A percentile compares a stretch with the other conserved stretches of the same genome.
Conservation (phyloP, 257 asterid genomes). For the Jaltomata sinuosa region DNA sequence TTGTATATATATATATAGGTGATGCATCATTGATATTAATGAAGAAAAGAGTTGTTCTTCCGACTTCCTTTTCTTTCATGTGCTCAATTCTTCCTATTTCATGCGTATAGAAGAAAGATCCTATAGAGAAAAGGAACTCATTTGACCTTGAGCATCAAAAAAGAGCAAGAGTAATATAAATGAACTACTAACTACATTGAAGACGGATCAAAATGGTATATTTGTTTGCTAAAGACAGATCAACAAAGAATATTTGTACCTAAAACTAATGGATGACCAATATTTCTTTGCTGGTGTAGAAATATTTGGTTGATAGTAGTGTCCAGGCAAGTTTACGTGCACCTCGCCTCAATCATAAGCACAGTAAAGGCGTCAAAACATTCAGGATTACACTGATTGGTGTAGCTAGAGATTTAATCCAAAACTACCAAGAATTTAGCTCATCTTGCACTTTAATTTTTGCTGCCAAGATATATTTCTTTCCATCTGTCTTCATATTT, state of each 20-base stretch:
- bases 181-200: background rate
- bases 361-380: background rate
- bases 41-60: background rate
- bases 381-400: too few species aligned
- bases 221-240: background rate
- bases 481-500: too few species aligned
- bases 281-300: constrained; percentile 41
- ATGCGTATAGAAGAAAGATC: background rate
- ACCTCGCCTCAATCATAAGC: background rate
- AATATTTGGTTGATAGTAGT: background rate
- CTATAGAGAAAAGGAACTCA: background rate
- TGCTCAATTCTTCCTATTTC: background rate
- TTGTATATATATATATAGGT: background rate
- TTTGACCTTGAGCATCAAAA: background rate
- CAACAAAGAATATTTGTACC: constrained; percentile 31
- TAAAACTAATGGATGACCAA: constrained; percentile 48
- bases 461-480: too few species aligned
- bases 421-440: too few species aligned
- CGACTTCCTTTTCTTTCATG: background rate
- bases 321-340: background rate
- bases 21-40: background rate
- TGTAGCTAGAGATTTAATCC: too few species aligned
- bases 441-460: too few species aligned
- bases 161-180: background rate
- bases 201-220: background rate